Percentiles rank a stretch among this genome's conserved stretches.
phyloP scores from a whole-genome alignment of 306 rosid genomes.

The Coriaria nepalensis region DNA sequence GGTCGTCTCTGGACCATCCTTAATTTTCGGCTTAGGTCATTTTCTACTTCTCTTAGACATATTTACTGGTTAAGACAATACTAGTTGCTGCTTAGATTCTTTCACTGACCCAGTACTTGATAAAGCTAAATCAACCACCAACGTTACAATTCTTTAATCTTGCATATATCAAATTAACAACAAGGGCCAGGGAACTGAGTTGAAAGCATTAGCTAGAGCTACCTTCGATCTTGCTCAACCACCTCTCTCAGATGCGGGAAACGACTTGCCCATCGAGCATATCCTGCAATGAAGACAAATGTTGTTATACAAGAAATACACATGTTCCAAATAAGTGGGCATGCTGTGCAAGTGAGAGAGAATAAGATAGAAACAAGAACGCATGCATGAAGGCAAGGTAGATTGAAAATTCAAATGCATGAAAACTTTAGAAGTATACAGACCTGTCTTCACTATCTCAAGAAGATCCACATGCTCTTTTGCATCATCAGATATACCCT shows the following conservation, averaged over 20 bases:
- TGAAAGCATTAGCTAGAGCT: too few relatives aligned
- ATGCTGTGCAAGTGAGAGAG: neutral
- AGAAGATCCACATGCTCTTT: conserved; percentile 52
- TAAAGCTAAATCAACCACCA: too few relatives aligned
- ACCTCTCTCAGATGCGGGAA: conserved; percentile 53
- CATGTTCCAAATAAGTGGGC: too few relatives aligned
- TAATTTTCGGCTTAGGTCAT: too few relatives aligned
- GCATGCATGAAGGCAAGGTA: neutral
- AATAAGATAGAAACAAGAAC: neutral
- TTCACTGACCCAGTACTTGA: too few relatives aligned
- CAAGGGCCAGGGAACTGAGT: too few relatives aligned
- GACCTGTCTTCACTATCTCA: conserved; percentile 59
- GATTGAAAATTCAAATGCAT: neutral
- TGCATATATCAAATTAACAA: too few relatives aligned
- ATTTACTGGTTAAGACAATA: too few relatives aligned
- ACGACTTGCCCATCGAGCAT: conserved; percentile 51
- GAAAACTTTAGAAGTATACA: neutral
- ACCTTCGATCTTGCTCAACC: conserved; percentile 8
- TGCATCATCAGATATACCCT: conserved; percentile 33
- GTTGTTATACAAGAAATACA: neutral
- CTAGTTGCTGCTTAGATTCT: too few relatives aligned
- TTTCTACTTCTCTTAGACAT: too few relatives aligned
- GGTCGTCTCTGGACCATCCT: too few relatives aligned
- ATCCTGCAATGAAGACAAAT: conserved; percentile 36
- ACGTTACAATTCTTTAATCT: too few relatives aligned